Conservation (phyloP, 2,329 filamentous ascomycete genomes). For the Colletotrichum navitas region DNA sequence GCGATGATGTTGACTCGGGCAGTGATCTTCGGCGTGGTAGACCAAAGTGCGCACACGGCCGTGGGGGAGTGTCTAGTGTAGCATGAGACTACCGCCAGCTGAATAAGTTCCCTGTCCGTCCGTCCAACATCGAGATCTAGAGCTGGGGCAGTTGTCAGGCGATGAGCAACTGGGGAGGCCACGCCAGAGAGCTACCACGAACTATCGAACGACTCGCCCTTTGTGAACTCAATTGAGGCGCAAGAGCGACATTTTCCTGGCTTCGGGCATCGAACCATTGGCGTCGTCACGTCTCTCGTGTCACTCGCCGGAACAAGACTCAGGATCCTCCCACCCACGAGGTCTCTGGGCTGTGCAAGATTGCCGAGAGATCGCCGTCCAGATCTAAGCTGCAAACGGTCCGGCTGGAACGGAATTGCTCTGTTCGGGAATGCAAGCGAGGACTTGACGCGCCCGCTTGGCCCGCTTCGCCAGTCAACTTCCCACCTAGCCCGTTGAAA, state of each 20-base stretch:
- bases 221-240: conserved; percentile 3
- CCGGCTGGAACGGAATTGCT: neutral
- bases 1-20: conserved; percentile 16
- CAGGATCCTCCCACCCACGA: conserved; percentile 1
- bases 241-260: neutral
- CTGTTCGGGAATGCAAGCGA: neutral
- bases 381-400: neutral
- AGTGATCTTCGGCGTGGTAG: conserved; percentile 25
- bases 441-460: neutral
- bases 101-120: conserved; percentile 20
- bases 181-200: neutral
- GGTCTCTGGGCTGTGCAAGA: conserved; percentile 19
- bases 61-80: neutral
- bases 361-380: conserved; percentile 27
- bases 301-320: neutral
- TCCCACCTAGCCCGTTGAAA: neutral
- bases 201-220: conserved; percentile 11
- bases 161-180: neutral
- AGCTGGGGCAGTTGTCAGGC: neutral
- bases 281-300: neutral
- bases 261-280: neutral
- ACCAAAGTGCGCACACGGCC: conserved; percentile 10
- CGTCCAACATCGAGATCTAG: conserved; percentile 21
- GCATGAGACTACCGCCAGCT: neutral
- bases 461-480: neutral